A percentile compares a stretch with the other conserved stretches of the same genome.
Conservation (phyloP, 2,329 filamentous ascomycete genomes). For the Sporothrix globosa region DNA sequence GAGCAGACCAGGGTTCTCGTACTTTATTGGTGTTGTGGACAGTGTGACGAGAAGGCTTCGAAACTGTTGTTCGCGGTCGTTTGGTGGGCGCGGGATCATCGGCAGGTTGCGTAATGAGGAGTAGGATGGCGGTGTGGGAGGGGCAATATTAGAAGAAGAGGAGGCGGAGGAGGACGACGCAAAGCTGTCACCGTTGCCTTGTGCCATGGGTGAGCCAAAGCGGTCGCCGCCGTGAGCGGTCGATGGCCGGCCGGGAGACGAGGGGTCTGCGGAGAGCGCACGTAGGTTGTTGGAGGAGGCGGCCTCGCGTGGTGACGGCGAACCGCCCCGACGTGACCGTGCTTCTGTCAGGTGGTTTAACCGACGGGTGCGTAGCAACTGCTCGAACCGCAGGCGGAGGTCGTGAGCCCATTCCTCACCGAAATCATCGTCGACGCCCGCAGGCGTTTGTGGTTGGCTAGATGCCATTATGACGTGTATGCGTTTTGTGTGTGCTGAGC, state of each 20-base stretch:
- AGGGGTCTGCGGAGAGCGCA: conserved; percentile 46
- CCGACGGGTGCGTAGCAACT: conserved; percentile 81
- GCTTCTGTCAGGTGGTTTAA: conserved; percentile 80
- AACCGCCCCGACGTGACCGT: conserved; percentile 55
- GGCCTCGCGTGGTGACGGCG: conserved; percentile 58
- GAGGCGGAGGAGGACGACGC: background rate
- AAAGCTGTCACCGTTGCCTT: conserved; percentile 7
- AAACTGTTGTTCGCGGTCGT: conserved; percentile 71
- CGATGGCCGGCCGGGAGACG: conserved; percentile 46
- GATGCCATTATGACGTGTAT: conserved; percentile 41
- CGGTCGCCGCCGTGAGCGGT: conserved; percentile 50
- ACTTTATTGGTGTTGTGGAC: conserved; percentile 86
- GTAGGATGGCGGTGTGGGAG: conserved; percentile 52
- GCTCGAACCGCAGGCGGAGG: conserved; percentile 81
- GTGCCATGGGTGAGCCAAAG: conserved; percentile 32
- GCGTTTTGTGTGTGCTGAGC: conserved; percentile 28
- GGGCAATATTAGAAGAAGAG: background rate
- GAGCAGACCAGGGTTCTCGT: conserved; percentile 92
- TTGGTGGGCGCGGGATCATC: conserved; percentile 71
- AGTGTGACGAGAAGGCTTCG: conserved; percentile 81
- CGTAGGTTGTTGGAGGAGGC: conserved; percentile 55
- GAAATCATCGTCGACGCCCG: conserved; percentile 48
- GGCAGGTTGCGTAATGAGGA: conserved; percentile 56
- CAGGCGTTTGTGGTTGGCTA: conserved; percentile 36
- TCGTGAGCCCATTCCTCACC: conserved; percentile 78